Evolutionary conservation across 441 rosid species (phyloP).

Genomic region (Corymbia calophylla): DNA sequence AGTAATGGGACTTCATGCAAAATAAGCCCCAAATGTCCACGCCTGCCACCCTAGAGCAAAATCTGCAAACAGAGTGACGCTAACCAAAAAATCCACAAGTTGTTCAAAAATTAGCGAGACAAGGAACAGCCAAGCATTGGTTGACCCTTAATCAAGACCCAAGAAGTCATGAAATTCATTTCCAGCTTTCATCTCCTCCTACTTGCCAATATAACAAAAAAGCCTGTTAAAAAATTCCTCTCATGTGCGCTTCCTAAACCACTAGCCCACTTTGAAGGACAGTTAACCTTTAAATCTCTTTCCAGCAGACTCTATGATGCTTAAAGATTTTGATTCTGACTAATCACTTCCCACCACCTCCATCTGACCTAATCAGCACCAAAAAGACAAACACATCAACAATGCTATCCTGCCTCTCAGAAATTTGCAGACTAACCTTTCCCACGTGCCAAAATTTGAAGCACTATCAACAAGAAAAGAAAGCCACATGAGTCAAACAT

Average conservation of each 20-base stretch:
- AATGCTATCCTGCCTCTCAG: neutral
- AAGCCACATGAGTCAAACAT: neutral
- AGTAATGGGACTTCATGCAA: neutral
- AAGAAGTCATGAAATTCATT: neutral
- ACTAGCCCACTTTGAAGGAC: neutral
- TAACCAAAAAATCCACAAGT: neutral
- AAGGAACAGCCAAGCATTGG: neutral
- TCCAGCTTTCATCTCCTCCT: neutral
- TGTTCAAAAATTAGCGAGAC: neutral
- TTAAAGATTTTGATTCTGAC: neutral
- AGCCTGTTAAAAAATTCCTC: neutral
- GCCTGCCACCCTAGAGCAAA: neutral
- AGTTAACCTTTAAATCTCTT: neutral
- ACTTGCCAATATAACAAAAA: neutral
- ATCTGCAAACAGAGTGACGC: rapidly evolving
- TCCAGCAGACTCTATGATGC: neutral
- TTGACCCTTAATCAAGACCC: neutral
- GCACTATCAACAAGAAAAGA: neutral
- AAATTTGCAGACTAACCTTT: neutral
- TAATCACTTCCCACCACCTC: neutral
- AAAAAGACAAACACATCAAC: neutral
- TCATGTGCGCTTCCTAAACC: neutral
- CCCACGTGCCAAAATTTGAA: rapidly evolving
- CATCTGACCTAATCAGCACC: neutral
- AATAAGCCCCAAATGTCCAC: neutral